phyloP scores from a whole-genome alignment of 2,329 filamentous ascomycete species.

The Rhynchosporium graminicola region DNA sequence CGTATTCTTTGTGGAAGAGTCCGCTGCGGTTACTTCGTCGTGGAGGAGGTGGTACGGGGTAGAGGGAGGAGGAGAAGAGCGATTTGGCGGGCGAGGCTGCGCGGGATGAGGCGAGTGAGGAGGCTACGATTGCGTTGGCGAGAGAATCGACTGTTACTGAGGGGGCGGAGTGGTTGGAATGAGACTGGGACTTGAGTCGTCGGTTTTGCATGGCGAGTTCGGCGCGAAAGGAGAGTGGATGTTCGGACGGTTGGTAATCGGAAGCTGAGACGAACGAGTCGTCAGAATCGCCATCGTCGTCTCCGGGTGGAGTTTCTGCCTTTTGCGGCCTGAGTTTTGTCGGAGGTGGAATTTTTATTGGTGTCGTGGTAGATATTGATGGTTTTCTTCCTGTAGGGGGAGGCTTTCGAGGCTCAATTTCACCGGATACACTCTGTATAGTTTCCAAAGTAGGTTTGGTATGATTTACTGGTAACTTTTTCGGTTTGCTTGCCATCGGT shows the following conservation, averaged over 20 bases:
- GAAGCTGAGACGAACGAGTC: conserved; percentile 42
- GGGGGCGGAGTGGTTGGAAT: conserved; percentile 26
- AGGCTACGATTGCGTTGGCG: conserved; percentile 73
- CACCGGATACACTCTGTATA: conserved; percentile 15
- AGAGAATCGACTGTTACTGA: conserved; percentile 62
- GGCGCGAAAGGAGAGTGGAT: conserved; percentile 34
- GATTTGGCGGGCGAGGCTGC: conserved; percentile 42
- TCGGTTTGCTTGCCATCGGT: conserved; percentile 13
- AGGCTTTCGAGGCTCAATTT: conserved; percentile 18
- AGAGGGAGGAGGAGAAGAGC: neutral
- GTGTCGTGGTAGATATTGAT: conserved; percentile 23
- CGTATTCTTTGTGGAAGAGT: conserved; percentile 40
- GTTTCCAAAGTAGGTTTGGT: conserved; percentile 20
- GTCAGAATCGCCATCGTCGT: conserved; percentile 36
- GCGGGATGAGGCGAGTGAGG: conserved; percentile 68
- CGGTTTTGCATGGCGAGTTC: conserved; percentile 32
- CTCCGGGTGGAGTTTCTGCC: conserved; percentile 16
- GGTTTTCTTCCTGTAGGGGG: conserved; percentile 21
- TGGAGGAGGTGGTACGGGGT: conserved; percentile 37
- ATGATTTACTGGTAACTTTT: conserved; percentile 11
- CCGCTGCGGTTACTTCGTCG: conserved; percentile 33
- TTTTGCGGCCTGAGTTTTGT: conserved; percentile 6
- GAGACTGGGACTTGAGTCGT: conserved; percentile 20
- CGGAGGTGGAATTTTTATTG: conserved; percentile 27
- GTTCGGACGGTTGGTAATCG: conserved; percentile 24